Conservation (phyloP, 2,329 filamentous ascomycete genomes). For the Claviceps africana region DNA sequence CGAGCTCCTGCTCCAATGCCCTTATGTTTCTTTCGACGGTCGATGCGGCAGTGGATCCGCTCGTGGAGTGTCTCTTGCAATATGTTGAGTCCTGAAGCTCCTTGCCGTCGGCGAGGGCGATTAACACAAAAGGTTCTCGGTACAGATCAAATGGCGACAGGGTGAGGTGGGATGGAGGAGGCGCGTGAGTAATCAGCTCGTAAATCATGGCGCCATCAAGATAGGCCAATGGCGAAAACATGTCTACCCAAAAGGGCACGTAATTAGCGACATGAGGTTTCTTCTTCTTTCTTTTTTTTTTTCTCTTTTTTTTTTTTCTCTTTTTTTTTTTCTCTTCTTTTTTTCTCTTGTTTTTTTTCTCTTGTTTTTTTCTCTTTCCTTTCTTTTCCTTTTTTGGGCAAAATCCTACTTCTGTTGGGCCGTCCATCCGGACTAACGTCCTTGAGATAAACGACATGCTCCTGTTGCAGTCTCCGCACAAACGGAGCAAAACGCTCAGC, state of each 20-base stretch:
- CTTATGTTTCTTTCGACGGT: constrained; percentile 43
- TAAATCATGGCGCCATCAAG: constrained; percentile 77
- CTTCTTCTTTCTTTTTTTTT: too few relatives aligned
- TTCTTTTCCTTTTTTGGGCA: too few relatives aligned
- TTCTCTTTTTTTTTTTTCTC: too few relatives aligned
- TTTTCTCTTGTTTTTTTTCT: too few relatives aligned
- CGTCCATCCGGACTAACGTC: constrained; percentile 76
- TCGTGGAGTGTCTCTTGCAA: constrained; percentile 39
- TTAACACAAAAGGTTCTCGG: constrained; percentile 66
- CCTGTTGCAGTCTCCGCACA: constrained; percentile 59
- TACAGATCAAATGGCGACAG: constrained; percentile 84
- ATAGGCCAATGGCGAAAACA: constrained; percentile 86
- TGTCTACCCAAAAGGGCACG: constrained; percentile 41
- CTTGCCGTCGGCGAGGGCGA: constrained; percentile 71
- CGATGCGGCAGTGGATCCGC: constrained; percentile 31
- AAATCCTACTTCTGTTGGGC: constrained; percentile 66
- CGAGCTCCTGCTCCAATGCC: constrained; percentile 51
- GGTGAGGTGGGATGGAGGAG: constrained; percentile 64
- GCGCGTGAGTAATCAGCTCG: constrained; percentile 68
- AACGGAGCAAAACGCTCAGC: constrained; percentile 67
- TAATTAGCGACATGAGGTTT: constrained; percentile 9
- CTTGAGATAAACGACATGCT: constrained; percentile 70
- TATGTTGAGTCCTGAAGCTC: constrained; percentile 47
- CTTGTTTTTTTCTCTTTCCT: too few relatives aligned
- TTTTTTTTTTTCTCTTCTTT: too few relatives aligned